Evolutionary conservation across 2,329 filamentous ascomycete genomes (phyloP), one percentile per base, ranked within the genome.

Genomic region (Pestalotiopsis sp.): DNA sequence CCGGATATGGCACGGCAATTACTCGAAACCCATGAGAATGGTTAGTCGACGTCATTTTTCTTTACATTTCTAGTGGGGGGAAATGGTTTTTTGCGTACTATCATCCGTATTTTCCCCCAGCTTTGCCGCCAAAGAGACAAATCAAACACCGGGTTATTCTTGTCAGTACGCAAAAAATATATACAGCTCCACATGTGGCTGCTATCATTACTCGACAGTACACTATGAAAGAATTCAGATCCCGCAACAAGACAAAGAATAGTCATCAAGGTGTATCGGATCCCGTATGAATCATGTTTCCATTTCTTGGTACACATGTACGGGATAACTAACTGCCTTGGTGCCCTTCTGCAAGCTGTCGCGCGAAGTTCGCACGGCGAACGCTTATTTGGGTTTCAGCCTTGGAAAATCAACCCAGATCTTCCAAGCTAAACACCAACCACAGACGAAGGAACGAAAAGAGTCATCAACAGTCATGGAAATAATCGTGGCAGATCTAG

Each of bases 1-100:
- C 17, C 27, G 59, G 59, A 39, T 62, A 62, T 62, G 59, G 11
- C n/a, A 36, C 59, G 59, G 59, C 36, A 62, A 62, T 62, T 13
- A 62, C 59, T 23, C 13, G 13, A 20, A 52, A 52, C 2, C 3
- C 45, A 52, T 52, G 45, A 52, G 20, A 52, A 52, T 20, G 20
- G 45, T 20, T 52, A 52, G 45, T n/a, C 45, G 45, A 52, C 45
- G 45, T 52, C 45, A 52, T 52, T 4, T 52, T 52, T 36, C 31
- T 36, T 23, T 52, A 7, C n/a, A 20, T n/a, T 6, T n/a, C n/a
- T 52, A 52, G 45, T 52, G 45, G 45, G n/a, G 45, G 3, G n/a
- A 49, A n/a, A 52, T 23, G 2, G 14, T 17, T 52, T 52, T 52
- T 52, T 52, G n/a, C 45, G 23, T 23, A 23, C 45, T 52, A n/a